Evolutionary conservation across 352 stramenopile species (phyloP), one percentile per base, ranked within the genome.

Genomic region (Pythium rishiriense): DNA sequence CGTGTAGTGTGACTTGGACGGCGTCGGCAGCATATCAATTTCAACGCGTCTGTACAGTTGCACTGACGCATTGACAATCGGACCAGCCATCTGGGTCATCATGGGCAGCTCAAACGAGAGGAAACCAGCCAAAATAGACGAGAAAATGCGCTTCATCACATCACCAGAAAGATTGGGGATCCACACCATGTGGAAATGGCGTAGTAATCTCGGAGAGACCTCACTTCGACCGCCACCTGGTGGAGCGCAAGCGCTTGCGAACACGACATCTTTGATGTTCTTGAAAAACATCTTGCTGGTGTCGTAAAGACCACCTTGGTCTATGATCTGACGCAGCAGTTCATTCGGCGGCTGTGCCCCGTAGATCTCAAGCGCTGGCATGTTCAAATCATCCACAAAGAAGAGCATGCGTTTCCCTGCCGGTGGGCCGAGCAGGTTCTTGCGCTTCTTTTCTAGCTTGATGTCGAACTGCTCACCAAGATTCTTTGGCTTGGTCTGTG

Each of bases 1-100:
- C 17, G 94, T 98, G 75, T 98, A 98, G 75, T 98, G 95, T 17
- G 86, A 97, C 75, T 98, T 98, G 22, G 91, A 90, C 0, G 95
- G 95, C 14, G 95, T 98, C 26, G 94, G 93, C 3, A 98, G 78
- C 29, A 98, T 84, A 41, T 96, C 88, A 10, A 88, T 54, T 48
- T 97, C 86, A 1, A 98, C 91, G 10, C 78, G 78, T 37, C 96
- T 80, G 53, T 98, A 97, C 2, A 98, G 66, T 46, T 87, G 63
- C 24, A 98, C 83, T 0, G 89, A 97, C 17, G 88, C 90, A 37
- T 83, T 76, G 3, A 98, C 93, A 35, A 98, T 87, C 11, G 87
- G 80, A 2, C 48, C 64, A 0, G 85, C 81, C 72, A 97, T 82
- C 19, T 94, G 80, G 9, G 70, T 66, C 50, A 97, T 72, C 8